Evolutionary conservation across 2,329 filamentous ascomycete species (phyloP), one percentile per base, ranked within the genome.

Genomic region (Tolypocladium ophioglossoides): DNA sequence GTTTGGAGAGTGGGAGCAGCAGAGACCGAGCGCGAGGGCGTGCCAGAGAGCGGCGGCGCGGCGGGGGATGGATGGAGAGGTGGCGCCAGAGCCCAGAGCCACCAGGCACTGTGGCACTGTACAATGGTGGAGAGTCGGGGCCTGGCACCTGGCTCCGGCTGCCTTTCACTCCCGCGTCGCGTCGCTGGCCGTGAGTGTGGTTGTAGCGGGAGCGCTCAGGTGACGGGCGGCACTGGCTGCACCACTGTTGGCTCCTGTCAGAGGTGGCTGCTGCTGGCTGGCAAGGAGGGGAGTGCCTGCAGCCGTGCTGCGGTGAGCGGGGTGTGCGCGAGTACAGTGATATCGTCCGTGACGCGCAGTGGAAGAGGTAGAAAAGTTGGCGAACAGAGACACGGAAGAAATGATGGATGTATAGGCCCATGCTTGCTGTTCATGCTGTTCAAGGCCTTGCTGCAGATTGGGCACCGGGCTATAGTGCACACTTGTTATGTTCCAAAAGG

Each of bases 1-100:
- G 44, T 30, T 16, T 11, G 44, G 16, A 47, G 44, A 30, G 53
- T 34, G 35, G 24, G 27, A 22, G 35, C 24, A 30, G 35, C 24
- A 22, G 62, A 57, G 55, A 59, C 57, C 51, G 60, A 61, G 37
- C 34, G 49, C 38, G 51, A 41, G 51, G 51, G 51, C 51, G 51
- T 53, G 52, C 44, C 52, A 47, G 44, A 40, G 10, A 40, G 40
- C 35, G 46, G 48, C 40, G 22, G 22, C 41, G 22, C 22, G 41
- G 24, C 24, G 44, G 27, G 24, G 41, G 41, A 27, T 46, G 41
- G 9, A 46, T 30, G 44, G 44, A 48, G 44, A 48, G 44, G 44
- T 48, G 44, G 44, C 44, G 44, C 44, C 44, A 48, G 44, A 48
- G 44, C 44, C 44, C 27, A 9, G 40, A 44, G 40, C 40, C 40